A percentile compares a stretch with the other conserved stretches of the same genome.
Conservation (phyloP, 306 rosid species). For the Casuarina equisetifolia region DNA sequence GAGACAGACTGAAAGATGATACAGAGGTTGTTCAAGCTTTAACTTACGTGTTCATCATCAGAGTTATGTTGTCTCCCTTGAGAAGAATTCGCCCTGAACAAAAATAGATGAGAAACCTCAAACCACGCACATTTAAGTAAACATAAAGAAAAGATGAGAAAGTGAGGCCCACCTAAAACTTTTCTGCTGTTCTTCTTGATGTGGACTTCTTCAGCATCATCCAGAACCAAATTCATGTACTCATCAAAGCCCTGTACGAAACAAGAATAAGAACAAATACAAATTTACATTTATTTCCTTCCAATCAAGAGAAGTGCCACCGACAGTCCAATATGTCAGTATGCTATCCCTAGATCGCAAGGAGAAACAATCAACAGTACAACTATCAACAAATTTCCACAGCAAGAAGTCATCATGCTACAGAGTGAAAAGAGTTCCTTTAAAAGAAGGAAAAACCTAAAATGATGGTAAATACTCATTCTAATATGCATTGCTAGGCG, state of each 20-base stretch:
- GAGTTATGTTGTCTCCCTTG: slow-evolving; percentile 73
- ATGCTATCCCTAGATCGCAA: neutral
- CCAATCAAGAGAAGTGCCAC: neutral
- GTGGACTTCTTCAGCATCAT: slow-evolving; percentile 73
- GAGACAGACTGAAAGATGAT: neutral
- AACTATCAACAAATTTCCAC: neutral
- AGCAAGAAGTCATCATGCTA: neutral
- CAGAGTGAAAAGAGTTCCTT: neutral
- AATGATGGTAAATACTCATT: too few relatives aligned
- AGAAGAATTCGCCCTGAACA: slow-evolving; percentile 66
- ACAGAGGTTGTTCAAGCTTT: neutral
- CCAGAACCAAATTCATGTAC: slow-evolving; percentile 73
- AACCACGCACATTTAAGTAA: neutral
- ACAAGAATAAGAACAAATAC: neutral
- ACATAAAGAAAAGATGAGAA: neutral
- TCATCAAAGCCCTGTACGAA: slow-evolving; percentile 64
- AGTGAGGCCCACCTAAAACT: slow-evolving; percentile 36
- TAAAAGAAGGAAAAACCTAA: neutral
- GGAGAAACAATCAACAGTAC: neutral
- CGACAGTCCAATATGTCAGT: neutral
- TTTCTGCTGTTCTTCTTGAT: slow-evolving; percentile 66
- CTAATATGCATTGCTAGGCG: too few relatives aligned
- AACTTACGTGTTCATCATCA: slow-evolving; percentile 74
- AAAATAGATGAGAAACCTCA: slow-evolving; percentile 10
- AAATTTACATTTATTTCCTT: slow-evolving; percentile 39